Evolutionary conservation across 2,329 filamentous ascomycete species (phyloP).

Genomic region (Paecilomyces variotii): DNA sequence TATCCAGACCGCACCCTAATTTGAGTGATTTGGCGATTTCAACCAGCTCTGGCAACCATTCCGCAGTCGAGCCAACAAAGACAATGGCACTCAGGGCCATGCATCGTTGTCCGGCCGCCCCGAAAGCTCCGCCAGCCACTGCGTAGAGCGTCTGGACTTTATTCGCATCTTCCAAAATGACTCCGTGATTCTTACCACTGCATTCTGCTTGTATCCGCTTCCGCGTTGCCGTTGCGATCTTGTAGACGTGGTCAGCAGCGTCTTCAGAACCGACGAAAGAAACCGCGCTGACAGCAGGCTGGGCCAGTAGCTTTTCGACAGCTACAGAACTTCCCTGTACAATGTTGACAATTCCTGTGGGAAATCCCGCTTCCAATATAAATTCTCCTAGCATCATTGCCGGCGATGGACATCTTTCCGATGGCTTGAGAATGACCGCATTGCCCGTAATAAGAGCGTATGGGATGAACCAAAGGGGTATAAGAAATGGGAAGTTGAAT

Average conservation of each 20-base stretch:
- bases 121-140: constrained; percentile 59
- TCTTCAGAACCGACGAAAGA: constrained; percentile 62
- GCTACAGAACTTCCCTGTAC: constrained; percentile 57
- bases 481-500: constrained; percentile 1
- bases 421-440: constrained; percentile 57
- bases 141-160: constrained; percentile 61
- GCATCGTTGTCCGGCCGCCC: constrained; percentile 61
- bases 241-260: constrained; percentile 62
- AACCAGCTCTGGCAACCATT: constrained; percentile 57
- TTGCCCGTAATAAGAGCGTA: constrained; percentile 44
- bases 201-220: constrained; percentile 64
- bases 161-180: constrained; percentile 59
- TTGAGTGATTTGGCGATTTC: constrained; percentile 53
- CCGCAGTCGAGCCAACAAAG: constrained; percentile 56
- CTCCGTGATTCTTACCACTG: constrained; percentile 63
- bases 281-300: constrained; percentile 60
- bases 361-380: constrained; percentile 56
- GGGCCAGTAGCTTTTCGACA: constrained; percentile 62
- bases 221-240: constrained; percentile 59
- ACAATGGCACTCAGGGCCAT: constrained; percentile 62
- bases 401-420: constrained; percentile 57
- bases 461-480: constrained; percentile 2
- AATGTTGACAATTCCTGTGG: constrained; percentile 58
- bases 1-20: constrained; percentile 56
- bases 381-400: constrained; percentile 60